Evolutionary conservation across 1,139 yeast species (phyloP), one percentile per base, ranked within the genome.

Genomic region (Blastobotrys malaysiensis): DNA sequence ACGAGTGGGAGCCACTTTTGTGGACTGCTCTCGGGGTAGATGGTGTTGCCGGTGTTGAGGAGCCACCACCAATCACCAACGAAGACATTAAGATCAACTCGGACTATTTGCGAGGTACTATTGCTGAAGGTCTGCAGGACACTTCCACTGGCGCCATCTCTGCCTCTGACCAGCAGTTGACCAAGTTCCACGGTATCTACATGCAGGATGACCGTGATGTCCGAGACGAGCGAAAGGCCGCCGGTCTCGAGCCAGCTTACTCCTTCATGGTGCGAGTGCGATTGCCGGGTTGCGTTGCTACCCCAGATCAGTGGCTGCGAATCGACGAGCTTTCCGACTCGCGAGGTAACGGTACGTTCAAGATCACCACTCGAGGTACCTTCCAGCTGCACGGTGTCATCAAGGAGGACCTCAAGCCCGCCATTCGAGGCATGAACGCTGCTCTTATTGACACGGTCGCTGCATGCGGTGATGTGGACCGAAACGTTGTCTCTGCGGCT

Each of bases 161-260:
- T 62, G 95, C 97, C n/a, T 82, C 81, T 57, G 97, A 90, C 72
- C 96, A 90, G 74, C 97, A 90, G 73, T 75, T 93, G 70, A 90
- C 97, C 62, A 93, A 93, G 73, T 93, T 93, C 81, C 98, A 93
- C 70, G 99, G 99, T 73, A 90, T 91, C 62, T 93, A 93, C 72
- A 90, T 91, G 96, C 99, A 93, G 77, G 98, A 93, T 72, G 98
- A 93, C 70, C 88, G 99, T 75, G 99, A 93, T 73, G 77, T 93
- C 56, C 83, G 98, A 71, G 98, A 91, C 57, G 87, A 88, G 63
- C 84, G 98, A 69, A 91, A 90, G 74, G 81, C 88, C 50, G 88
- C 88, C 69, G 98, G 98, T 49, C 72, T 88, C 61, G 99, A 93
- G 73, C 98, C 99, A 21, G 96, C 96, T 50, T 93, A 88, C 70